Base-by-base conservation (phyloP, 2,329 filamentous ascomycete species). In the Aspergillus pseudonomiae region DNA sequence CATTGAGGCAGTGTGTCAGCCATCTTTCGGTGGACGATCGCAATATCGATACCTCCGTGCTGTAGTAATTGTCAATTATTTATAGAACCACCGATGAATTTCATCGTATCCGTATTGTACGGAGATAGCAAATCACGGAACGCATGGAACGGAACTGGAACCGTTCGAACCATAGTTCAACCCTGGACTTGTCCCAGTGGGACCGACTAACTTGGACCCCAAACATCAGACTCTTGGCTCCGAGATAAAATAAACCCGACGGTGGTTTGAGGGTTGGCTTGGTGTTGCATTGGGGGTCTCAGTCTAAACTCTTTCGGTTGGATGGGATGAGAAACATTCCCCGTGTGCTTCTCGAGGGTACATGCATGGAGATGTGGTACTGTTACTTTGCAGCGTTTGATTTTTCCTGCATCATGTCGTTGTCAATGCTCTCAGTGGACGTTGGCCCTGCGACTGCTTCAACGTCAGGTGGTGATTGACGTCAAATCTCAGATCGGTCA, bases 111-210 rank as follows among this genome's bases (percentile, higher is more conserved):
- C 4, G 48, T n/a, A 52, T 16, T 52, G 48, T n/a, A n/a, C 11
- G 26, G 14, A 36, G 16, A 30, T 32, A 21, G 48, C 48, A 32
- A 52, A 52, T 52, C 28, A 52, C 26, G 21, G 54, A 30, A 19
- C 14, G 30, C 21, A 50, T 59, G 46, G 24, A 50, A 50, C 24
- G 16, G 46, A 28, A 50, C 14, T 48, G 34, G 34, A 19, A 60
- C 34, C 26, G 59, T 56, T 61, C 59, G 39, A 56, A 61, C 52
- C 39, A 56, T 46, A 48, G 52, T 61, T 61, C 58, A 28, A 14
- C 24, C 30, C 19, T 11, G 9, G 14, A 34, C 16, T 50, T 26
- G 21, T 48, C 45, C 24, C 16, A 30, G 58, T 54, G 58, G n/a
- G n/a, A 16, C 21, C 12, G 2, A 16, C 34, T 36, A 55, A 24